Evolutionary conservation across 805 yeast genomes (phyloP), one percentile per base, ranked within the genome.

Genomic region (Saturnispora ahearnii): DNA sequence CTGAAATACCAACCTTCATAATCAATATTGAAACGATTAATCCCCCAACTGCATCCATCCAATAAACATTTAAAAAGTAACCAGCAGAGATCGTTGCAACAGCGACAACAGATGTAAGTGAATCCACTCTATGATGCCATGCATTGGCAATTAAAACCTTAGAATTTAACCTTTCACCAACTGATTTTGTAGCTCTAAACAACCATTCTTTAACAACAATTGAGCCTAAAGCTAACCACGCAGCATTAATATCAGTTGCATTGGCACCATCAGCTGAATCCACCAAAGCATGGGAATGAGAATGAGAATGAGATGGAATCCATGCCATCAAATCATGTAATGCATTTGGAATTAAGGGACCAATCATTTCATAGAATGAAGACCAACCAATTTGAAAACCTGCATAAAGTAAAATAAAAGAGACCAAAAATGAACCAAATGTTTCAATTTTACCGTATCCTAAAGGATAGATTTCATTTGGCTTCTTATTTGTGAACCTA

Each of bases 111-210:
- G 97, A 87, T 1, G 98, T 95, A 58, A 93, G 65, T 0, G 96
- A 84, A 62, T 93, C 99, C 10, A 91, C 93, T 55, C 99, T 76
- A 63, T 93, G 99, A 65, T 93, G 99, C 98, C 99, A 93, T 3
- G 99, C 99, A 62, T 93, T 93, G 4, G 99, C 99, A 45, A 87
- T 81, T 44, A 93, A 73, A 3, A 93, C 98, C 54, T 88, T 87
- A 0, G 96, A 88, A 61, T 87, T 85, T 29, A 87, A 77, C 53
- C 76, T 71, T 45, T 73, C 72, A 1, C 97, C 99, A 22, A 93
- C 80, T 53, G 80, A 79, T 67, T 82, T 76, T 0, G 99, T 93
- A 11, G 87, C 85, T 51, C 79, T 79, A 67, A 79, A 93, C 40
- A 93, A 78, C 77, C 95, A 79, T 65, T 93, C 99, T 62, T 93